Evolutionary conservation across 441 rosid species (phyloP), one percentile per base, ranked within the genome.

Genomic region (Viola pubescens): DNA sequence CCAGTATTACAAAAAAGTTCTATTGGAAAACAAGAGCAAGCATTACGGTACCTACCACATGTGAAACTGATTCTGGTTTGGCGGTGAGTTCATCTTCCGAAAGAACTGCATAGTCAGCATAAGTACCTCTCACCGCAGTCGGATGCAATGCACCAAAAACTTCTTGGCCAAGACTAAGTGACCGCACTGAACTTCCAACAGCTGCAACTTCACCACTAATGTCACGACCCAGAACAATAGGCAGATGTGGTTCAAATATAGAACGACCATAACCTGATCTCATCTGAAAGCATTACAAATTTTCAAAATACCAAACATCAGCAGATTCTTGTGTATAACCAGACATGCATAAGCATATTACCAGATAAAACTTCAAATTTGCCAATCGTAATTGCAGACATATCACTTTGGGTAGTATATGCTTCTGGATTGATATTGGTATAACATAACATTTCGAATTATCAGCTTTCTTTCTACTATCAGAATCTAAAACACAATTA

Each of bases 91-190:
- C 94, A 1, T 89, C 97, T 61, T 83, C 92, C 4, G 87, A 76
- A 68, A 92, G 87, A 71, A 89, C 64, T 34, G 86, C 94, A 81
- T 86, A 85, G 67, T 89, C 97, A 52, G 90, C 48, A 48, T 87
- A 92, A 71, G 98, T 89, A 53, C 98, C 98, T 77, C 98, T 84
- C 54, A 82, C 70, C 13, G 98, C 98, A 26, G 98, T 92, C 48
- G 98, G 98, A 77, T 92, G 98, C 73, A 89, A 65, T 41, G 98
- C 97, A 66, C 97, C 98, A 69, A 92, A 92, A 63, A 92, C 98
- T 71, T 89, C 82, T 74, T 89, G 89, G 16, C 96, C 97, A 8
- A 89, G 80, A 46, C 58, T 73, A 55, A 92, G 52, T 0, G 81
- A 82, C 59, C 65, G 79, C 13, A 89, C 97, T 39, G 87, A 81